Evolutionary conservation across 192 early-diverging fungal genomes (phyloP).

Genomic region (Lobosporangium transversale): DNA sequence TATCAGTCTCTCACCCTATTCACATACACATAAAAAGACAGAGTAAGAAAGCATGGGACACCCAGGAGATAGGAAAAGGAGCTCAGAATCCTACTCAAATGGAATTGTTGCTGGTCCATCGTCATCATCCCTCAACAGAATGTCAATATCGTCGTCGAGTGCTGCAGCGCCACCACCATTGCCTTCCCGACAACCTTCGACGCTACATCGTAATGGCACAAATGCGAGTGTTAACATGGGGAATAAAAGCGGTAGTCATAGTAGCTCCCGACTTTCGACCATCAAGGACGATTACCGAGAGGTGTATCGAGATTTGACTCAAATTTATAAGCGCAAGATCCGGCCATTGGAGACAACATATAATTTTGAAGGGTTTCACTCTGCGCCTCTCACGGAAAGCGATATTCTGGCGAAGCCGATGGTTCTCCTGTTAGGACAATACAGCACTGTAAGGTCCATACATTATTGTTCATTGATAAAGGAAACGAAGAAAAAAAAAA

Average conservation of each 20-base stretch:
- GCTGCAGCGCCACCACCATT: conserved; percentile 1
- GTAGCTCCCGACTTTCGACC: not conserved
- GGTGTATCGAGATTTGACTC: conserved; percentile 70
- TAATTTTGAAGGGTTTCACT: conserved; percentile 85
- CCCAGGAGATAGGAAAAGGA: conserved; percentile 19
- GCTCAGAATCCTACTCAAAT: conserved; percentile 1
- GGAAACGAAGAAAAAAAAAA: not conserved
- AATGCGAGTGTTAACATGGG: not conserved
- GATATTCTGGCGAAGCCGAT: conserved; percentile 92
- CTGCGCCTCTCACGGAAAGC: conserved; percentile 78
- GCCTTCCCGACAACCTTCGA: conserved; percentile 15
- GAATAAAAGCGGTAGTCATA: not conserved
- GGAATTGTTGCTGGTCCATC: not conserved
- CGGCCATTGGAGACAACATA: conserved; percentile 76
- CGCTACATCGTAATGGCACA: conserved; percentile 6
- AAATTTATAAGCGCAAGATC: conserved; percentile 78
- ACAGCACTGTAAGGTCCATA: conserved; percentile 68
- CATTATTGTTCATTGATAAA: not conserved
- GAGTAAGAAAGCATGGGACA: conserved; percentile 29
- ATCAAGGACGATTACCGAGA: conserved; percentile 63
- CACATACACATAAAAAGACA: no score
- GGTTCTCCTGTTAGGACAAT: conserved; percentile 88
- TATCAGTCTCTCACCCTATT: no score
- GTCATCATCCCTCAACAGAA: not conserved
- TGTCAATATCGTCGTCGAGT: conserved; percentile 8